Evolutionary conservation across 1,284 basidiomycete species (phyloP).

Genomic region (Boletus semigastroideus): DNA sequence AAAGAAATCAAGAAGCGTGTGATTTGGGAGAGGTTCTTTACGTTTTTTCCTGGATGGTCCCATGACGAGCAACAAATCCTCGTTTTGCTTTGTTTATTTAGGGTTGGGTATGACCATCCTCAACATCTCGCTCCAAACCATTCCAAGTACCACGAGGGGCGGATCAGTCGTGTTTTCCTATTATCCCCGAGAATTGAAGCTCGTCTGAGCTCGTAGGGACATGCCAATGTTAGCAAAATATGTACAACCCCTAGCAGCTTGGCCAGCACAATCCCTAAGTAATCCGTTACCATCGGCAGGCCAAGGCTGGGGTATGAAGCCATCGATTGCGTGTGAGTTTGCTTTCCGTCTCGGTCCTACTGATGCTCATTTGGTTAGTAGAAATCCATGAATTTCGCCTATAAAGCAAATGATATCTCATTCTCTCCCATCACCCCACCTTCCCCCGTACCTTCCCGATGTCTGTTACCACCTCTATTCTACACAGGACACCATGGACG

Average conservation of each 20-base stretch:
- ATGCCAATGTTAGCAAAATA: too few relatives aligned
- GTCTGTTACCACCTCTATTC: slow-evolving; percentile 38
- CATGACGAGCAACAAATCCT: slow-evolving; percentile 17
- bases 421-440: neutral
- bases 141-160: too few relatives aligned
- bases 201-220: too few relatives aligned
- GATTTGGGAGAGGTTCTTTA: slow-evolving; percentile 36
- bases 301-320: neutral
- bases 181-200: too few relatives aligned
- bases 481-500: slow-evolving; percentile 65
- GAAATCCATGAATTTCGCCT: neutral
- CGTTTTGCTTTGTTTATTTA: too few relatives aligned
- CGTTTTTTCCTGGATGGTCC: slow-evolving; percentile 42
- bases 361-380: neutral
- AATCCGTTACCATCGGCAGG: neutral
- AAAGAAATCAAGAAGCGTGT: slow-evolving; percentile 56
- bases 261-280: neutral
- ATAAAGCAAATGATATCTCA: neutral
- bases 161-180: too few relatives aligned
- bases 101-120: too few relatives aligned
- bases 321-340: slow-evolving; percentile 1
- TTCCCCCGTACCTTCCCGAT: slow-evolving; percentile 8
- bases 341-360: neutral
- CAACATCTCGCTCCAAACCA: too few relatives aligned
- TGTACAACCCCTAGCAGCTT: too few relatives aligned